A percentile compares a stretch with the other conserved stretches of the same genome.
These are phyloP conservation scores for Zygoascus hellenicus DNA, from an alignment of 1,139 yeast species.

Conservation along the genomic window DNA sequence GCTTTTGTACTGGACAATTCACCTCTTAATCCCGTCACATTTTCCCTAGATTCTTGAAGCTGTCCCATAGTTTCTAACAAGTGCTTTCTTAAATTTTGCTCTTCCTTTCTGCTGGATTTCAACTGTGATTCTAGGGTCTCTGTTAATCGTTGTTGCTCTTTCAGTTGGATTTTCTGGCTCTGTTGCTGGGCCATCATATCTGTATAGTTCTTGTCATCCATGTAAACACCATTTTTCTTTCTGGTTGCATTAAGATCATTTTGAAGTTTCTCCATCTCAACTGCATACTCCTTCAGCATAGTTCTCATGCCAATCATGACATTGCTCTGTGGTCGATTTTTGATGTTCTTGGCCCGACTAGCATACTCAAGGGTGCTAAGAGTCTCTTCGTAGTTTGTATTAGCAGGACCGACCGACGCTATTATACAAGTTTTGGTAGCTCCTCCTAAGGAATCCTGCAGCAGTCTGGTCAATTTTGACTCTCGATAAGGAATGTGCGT, in stretches of 20 bases:
- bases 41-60: slow-evolving; percentile 22
- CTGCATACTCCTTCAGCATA: slow-evolving; percentile 45
- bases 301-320: slow-evolving; percentile 48
- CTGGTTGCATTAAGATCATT: slow-evolving; percentile 59
- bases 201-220: slow-evolving; percentile 49
- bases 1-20: slow-evolving; percentile 20
- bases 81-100: slow-evolving; percentile 27
- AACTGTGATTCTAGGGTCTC: slow-evolving; percentile 43
- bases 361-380: slow-evolving; percentile 82
- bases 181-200: slow-evolving; percentile 44
- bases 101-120: slow-evolving; percentile 30
- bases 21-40: slow-evolving; percentile 17
- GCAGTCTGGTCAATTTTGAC: slow-evolving; percentile 69
- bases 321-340: slow-evolving; percentile 65
- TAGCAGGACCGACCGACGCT: slow-evolving; percentile 80
- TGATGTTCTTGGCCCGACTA: slow-evolving; percentile 66
- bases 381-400: slow-evolving; percentile 68
- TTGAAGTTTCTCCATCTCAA: slow-evolving; percentile 53
- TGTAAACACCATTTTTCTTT: slow-evolving; percentile 59
- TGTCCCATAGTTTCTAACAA: slow-evolving; percentile 26
- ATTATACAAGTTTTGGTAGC: slow-evolving; percentile 71
- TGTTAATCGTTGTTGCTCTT: slow-evolving; percentile 44
- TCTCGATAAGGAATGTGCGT: slow-evolving; percentile 81
- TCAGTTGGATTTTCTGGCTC: slow-evolving; percentile 41
- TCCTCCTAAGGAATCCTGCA: slow-evolving; percentile 83